Evolutionary conservation across 2,329 filamentous ascomycete genomes (phyloP).

Genomic region (Salinomyces thailandicus): DNA sequence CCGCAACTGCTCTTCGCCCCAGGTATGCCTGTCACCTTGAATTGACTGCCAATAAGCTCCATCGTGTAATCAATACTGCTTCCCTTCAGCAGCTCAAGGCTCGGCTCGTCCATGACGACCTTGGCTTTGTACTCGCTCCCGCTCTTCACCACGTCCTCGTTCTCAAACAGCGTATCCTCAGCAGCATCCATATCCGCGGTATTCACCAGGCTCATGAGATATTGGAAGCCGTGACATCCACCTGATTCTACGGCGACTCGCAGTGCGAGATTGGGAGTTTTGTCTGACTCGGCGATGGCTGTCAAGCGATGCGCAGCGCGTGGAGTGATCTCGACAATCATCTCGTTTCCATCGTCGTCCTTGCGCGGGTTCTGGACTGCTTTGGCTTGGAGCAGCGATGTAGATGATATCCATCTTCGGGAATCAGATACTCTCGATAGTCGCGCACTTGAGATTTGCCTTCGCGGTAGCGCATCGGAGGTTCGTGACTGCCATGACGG

Average conservation of each 20-base stretch:
- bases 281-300: constrained; percentile 45
- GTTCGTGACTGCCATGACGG: constrained; percentile 16
- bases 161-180: constrained; percentile 83
- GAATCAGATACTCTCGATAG: neutral
- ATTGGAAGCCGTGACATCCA: constrained; percentile 96
- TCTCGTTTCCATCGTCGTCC: constrained; percentile 75
- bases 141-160: constrained; percentile 31
- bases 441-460: neutral
- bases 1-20: constrained; percentile 88
- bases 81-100: constrained; percentile 77
- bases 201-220: constrained; percentile 75
- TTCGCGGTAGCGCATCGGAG: neutral
- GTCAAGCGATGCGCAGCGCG: constrained; percentile 65
- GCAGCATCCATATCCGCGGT: constrained; percentile 49
- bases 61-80: constrained; percentile 95
- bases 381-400: constrained; percentile 12
- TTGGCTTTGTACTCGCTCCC: constrained; percentile 47
- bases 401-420: constrained; percentile 11
- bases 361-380: constrained; percentile 58
- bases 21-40: constrained; percentile 93
- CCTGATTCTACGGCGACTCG: constrained; percentile 86
- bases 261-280: constrained; percentile 72
- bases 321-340: constrained; percentile 73
- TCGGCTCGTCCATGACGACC: constrained; percentile 79
- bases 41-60: constrained; percentile 89